phyloP scores from a whole-genome alignment of 768 basidiomycete genomes.

The Clavulina sp. region DNA sequence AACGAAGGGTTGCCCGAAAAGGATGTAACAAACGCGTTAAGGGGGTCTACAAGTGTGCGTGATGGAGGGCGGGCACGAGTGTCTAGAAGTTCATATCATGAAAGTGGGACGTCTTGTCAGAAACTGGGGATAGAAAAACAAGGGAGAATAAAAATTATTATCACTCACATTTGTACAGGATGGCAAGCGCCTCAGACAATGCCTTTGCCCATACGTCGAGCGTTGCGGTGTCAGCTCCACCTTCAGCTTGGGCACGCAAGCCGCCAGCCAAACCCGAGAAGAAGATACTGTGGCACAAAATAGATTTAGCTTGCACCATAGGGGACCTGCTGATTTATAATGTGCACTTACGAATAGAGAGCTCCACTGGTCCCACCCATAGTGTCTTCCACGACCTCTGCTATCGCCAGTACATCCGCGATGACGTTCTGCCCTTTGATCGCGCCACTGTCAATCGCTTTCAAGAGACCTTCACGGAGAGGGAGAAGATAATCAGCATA shows the following conservation, averaged over 20 bases:
- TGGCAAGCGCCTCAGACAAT: conserved; percentile 36
- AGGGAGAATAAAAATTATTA: not conserved
- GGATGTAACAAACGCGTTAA: conserved; percentile 55
- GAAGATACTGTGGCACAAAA: conserved; percentile 44
- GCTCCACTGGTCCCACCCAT: conserved; percentile 93
- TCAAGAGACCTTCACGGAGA: conserved; percentile 51
- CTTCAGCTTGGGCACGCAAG: conserved; percentile 22
- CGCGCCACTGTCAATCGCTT: conserved; percentile 33
- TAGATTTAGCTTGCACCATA: not conserved
- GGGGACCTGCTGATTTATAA: not conserved
- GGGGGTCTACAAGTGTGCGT: conserved; percentile 83
- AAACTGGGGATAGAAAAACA: not conserved
- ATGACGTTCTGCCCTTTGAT: conserved; percentile 50
- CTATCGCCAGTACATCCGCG: conserved; percentile 44
- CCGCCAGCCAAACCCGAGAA: conserved; percentile 74
- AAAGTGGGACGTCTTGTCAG: not conserved
- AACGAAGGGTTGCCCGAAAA: conserved; percentile 24
- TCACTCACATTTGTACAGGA: conserved; percentile 40
- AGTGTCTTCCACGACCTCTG: conserved; percentile 56
- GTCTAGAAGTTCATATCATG: conserved; percentile 22
- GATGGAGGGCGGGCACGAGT: conserved; percentile 80
- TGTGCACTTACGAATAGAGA: conserved; percentile 57
- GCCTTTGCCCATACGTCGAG: conserved; percentile 42
- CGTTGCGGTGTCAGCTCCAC: conserved; percentile 22
- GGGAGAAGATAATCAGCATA: too few relatives aligned